A percentile compares a stretch with the other conserved stretches of the same genome.
Evolutionary conservation across 129 eudicot genomes (phyloP).

Genomic region (Glebionis coronaria): DNA sequence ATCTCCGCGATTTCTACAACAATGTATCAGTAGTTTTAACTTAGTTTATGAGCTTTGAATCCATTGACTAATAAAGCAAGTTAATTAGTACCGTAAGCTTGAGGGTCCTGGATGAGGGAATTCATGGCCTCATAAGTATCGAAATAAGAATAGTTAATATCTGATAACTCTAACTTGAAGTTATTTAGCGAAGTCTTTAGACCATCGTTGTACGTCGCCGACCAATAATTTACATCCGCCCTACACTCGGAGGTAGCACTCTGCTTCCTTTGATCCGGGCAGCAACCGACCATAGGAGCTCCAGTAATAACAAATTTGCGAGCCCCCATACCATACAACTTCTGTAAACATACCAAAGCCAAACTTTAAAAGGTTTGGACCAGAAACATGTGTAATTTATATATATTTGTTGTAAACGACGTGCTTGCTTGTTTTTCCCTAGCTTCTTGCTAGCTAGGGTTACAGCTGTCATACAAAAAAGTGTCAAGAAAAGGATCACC

Average conservation of each 20-base stretch:
- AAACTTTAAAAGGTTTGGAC: no score
- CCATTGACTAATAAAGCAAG: no score
- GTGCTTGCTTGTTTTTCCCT: no score
- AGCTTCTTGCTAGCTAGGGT: no score
- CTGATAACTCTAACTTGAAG: constrained; percentile 36
- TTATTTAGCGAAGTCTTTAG: constrained; percentile 28
- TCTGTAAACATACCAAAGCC: constrained; percentile 18
- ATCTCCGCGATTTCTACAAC: constrained; percentile 25
- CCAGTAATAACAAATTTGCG: constrained; percentile 48
- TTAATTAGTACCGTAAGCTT: constrained; percentile 46
- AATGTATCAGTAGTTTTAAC: no score
- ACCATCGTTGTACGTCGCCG: constrained; percentile 44
- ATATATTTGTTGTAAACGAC: no score
- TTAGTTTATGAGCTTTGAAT: no score
- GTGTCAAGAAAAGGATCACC: no score
- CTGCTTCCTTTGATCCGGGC: constrained; percentile 45
- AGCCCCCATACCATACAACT: constrained; percentile 46
- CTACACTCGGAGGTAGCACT: constrained; percentile 40
- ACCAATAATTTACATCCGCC: constrained; percentile 40
- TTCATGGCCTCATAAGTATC: constrained; percentile 43
- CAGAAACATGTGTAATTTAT: no score
- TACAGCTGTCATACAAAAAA: no score
- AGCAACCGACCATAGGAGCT: constrained; percentile 51
- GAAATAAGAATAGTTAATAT: constrained; percentile 44
- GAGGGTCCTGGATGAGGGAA: constrained; percentile 43